Conservation (phyloP, 1,284 basidiomycete species). For the Bjerkandera adusta region DNA sequence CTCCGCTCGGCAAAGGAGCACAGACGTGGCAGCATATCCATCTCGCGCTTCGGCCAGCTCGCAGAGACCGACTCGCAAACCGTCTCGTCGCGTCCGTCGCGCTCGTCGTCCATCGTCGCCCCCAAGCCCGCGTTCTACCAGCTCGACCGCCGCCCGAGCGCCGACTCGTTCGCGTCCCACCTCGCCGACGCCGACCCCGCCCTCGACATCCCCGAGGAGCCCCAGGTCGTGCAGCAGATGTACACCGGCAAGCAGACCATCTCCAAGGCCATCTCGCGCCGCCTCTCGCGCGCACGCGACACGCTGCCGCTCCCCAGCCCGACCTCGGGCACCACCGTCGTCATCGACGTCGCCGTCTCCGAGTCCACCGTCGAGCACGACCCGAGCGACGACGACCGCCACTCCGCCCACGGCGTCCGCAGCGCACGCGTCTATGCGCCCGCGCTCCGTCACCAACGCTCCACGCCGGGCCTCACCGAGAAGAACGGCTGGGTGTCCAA, state of each 20-base stretch:
- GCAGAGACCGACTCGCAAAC: constrained; percentile 1
- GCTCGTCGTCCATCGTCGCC: constrained; percentile 18
- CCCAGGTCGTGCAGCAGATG: constrained; percentile 55
- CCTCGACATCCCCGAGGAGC: constrained; percentile 39
- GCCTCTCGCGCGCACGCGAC: constrained; percentile 46
- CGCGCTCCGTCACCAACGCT: constrained; percentile 37
- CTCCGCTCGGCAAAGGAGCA: constrained; percentile 30
- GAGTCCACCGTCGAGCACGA: constrained; percentile 45
- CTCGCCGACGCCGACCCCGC: constrained; percentile 29
- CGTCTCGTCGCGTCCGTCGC: constrained; percentile 12
- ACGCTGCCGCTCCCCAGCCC: constrained; percentile 28
- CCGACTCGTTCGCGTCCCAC: constrained; percentile 49
- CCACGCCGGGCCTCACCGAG: constrained; percentile 34
- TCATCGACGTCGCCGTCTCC: constrained; percentile 60
- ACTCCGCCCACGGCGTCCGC: constrained; percentile 16
- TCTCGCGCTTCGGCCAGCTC: constrained; percentile 45
- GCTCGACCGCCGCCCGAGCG: constrained; percentile 32
- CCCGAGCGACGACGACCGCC: constrained; percentile 28
- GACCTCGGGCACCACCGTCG: constrained; percentile 31
- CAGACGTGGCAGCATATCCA: constrained; percentile 46
- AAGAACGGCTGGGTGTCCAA: constrained; percentile 41
- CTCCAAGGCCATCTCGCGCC: constrained; percentile 51
- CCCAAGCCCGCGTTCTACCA: constrained; percentile 39
- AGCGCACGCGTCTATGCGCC: constrained; percentile 13
- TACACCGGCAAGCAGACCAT: constrained; percentile 51